Evolutionary conservation across 1,284 basidiomycete species (phyloP), one percentile per base, ranked within the genome.

Genomic region (Cystobasidium pallidum): DNA sequence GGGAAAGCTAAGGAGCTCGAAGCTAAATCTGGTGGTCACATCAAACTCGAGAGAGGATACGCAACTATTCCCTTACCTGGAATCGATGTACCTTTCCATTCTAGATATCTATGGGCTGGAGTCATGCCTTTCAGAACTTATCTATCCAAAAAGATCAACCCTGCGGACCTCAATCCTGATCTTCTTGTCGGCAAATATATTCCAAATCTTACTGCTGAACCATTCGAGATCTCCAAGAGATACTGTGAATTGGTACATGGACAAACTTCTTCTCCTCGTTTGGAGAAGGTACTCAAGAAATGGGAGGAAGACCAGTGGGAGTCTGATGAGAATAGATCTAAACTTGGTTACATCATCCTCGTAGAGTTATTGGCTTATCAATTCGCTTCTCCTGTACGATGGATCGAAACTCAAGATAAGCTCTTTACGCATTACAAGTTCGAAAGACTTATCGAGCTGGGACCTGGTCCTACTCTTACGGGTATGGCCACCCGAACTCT

Each of bases 31-130:
- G 89, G 92, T 73, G 93, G 92, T n/a, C 88, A 91, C 77, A 92
- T 99, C 83, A 90, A 90, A 77, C 88, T 99, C 67, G 94, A 99
- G 80, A 90, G 95, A 78, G 95, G 95, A 11, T 97, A 94, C 79
- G 94, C 78, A 58, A 80, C 58, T 30, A 96, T 97, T 75, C 94
- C 94, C 67, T 86, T 97, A 13, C 92, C 95, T 41, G 95, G 95
- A 78, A 98, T 99, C 78, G 95, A 99, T 78, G 95, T 99, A 13
- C 95, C 96, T 13, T 99, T 99, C 91, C 95, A 99, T 82, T 94
- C 95, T 10, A 90, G 92, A 77, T 98, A 98, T 84, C 87, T 99
- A 57, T 94, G 95, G 96, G 93, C 94, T 36, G 96, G 95, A 81
- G 96, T 99, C 62, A 88, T 98, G 88, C 93, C 92, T 3, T 95